A percentile compares a stretch with the other conserved stretches of the same genome.
These are phyloP conservation scores for Myrica gale DNA, from an alignment of 306 rosid species.

Conservation along the genomic window DNA sequence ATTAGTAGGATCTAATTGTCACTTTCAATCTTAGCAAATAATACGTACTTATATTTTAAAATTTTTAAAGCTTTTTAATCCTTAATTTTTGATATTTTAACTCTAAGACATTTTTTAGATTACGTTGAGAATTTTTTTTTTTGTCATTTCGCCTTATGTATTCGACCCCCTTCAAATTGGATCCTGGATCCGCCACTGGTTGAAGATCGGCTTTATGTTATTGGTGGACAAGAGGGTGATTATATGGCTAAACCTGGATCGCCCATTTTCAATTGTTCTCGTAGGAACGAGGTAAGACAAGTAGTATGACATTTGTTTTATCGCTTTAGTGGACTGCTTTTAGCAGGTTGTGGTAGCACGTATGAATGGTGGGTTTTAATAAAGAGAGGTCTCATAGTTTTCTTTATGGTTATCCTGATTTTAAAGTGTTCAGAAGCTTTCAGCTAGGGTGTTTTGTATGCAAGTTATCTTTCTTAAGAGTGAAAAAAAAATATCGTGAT, in stretches of 20 bases:
- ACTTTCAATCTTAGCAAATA: no score
- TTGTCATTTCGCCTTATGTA: no score
- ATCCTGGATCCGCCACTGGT: no score
- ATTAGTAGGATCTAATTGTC: no score
- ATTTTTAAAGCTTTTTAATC: no score
- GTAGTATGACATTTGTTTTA: neutral
- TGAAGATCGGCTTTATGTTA: conserved; percentile 73
- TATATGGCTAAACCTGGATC: conserved; percentile 98
- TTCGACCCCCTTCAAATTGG: no score
- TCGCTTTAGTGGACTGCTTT: conserved; percentile 13
- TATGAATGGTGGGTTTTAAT: neutral
- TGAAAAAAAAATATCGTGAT: neutral
- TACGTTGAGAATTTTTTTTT: no score
- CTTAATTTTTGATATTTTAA: no score
- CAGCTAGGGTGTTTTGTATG: neutral
- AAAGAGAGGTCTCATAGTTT: neutral
- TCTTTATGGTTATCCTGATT: neutral
- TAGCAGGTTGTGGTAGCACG: neutral
- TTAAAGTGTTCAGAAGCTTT: neutral
- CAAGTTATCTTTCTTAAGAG: neutral
- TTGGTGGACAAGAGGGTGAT: conserved; percentile 99
- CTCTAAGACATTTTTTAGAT: no score
- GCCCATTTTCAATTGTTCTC: conserved; percentile 92
- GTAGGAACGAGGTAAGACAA: conserved; percentile 68
- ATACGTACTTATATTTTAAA: no score